Evolutionary conservation across 2,329 filamentous ascomycete species (phyloP).

Genomic region (Mycosphaerelloides madeirae): DNA sequence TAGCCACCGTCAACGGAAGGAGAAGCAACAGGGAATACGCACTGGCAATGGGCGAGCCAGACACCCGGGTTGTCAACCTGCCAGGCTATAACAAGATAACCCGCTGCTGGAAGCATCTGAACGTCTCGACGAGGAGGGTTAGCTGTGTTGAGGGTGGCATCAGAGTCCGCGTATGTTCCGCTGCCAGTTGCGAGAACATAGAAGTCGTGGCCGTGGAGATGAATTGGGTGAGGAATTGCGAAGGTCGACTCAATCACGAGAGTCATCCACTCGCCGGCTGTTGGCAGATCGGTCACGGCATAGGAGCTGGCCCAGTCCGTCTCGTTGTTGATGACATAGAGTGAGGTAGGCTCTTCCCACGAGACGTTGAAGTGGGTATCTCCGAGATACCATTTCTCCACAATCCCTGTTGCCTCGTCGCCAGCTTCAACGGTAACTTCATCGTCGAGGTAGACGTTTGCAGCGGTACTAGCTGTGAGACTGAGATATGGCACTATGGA

Average conservation of each 20-base stretch:
- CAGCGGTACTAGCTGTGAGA: conserved; percentile 21
- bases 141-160: conserved; percentile 27
- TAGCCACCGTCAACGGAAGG: neutral
- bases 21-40: conserved; percentile 1
- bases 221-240: conserved; percentile 37
- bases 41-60: conserved; percentile 29
- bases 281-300: conserved; percentile 28
- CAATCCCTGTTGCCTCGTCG: conserved; percentile 28
- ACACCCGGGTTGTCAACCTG: conserved; percentile 32
- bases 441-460: conserved; percentile 29
- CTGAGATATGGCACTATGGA: conserved; percentile 32
- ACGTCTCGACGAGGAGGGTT: conserved; percentile 33
- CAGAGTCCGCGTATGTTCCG: conserved; percentile 33
- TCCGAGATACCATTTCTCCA: conserved; percentile 38
- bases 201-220: conserved; percentile 45
- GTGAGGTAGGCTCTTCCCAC: conserved; percentile 38
- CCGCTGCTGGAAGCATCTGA: conserved; percentile 29
- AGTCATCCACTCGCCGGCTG: conserved; percentile 29
- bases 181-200: conserved; percentile 37
- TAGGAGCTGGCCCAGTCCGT: conserved; percentile 29
- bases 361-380: conserved; percentile 37
- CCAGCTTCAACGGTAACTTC: conserved; percentile 26
- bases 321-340: conserved; percentile 32
- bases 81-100: conserved; percentile 33
- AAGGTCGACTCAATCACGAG: conserved; percentile 38